These are phyloP conservation scores for Sphaerulina musiva DNA, from an alignment of 2,329 filamentous ascomycete genomes.

Conservation along the genomic window DNA sequence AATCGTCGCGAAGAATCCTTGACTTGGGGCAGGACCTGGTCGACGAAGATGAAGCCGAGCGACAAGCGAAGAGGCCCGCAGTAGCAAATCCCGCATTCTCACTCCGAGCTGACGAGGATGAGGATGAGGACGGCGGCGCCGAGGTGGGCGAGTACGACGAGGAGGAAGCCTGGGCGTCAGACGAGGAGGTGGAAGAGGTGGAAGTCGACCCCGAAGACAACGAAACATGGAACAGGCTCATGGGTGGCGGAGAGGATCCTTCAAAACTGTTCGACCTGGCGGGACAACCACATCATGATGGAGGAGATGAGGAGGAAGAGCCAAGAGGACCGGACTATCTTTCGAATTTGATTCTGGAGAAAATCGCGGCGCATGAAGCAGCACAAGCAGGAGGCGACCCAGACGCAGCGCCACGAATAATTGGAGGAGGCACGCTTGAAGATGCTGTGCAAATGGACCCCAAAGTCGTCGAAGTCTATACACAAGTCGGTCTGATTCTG, in stretches of 20 bases:
- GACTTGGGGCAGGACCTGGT: conserved; percentile 81
- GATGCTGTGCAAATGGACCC: conserved; percentile 81
- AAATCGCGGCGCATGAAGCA: conserved; percentile 87
- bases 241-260: conserved; percentile 64
- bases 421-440: conserved; percentile 54
- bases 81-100: conserved; percentile 61
- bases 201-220: conserved; percentile 86
- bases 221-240: conserved; percentile 82
- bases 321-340: conserved; percentile 55
- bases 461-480: conserved; percentile 91
- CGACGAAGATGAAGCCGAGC: conserved; percentile 65
- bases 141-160: conserved; percentile 47
- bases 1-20: conserved; percentile 80
- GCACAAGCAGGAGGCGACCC: conserved; percentile 49
- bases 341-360: conserved; percentile 85
- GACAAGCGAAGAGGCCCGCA: conserved; percentile 37
- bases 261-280: conserved; percentile 60
- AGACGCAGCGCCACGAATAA: conserved; percentile 52
- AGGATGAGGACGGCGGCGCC: conserved; percentile 46
- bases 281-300: conserved; percentile 44
- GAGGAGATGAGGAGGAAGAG: conserved; percentile 28
- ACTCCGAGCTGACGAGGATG: conserved; percentile 59
- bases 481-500: conserved; percentile 83
- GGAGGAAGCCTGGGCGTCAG: conserved; percentile 67
- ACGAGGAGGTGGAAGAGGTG: conserved; percentile 55